Percentiles rank a stretch among this genome's conserved stretches.
Conservation (phyloP, 2,329 filamentous ascomycete genomes). For the Pseudodiploospora longispora region DNA sequence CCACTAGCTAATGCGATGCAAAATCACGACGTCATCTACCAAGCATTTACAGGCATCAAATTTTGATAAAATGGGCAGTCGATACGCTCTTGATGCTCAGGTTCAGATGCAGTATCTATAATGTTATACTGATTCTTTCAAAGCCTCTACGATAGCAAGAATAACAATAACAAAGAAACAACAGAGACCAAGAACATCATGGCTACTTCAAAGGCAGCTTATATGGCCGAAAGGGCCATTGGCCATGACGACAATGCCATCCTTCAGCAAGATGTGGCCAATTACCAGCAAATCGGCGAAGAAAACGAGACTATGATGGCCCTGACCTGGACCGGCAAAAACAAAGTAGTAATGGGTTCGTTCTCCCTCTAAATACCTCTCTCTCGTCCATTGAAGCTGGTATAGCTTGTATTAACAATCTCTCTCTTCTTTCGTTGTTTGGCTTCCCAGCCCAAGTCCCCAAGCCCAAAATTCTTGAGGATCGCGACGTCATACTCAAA, state of each 20-base stretch:
- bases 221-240: constrained; percentile 55
- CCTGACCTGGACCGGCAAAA: constrained; percentile 74
- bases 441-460: constrained; percentile 48
- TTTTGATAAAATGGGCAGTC: no score
- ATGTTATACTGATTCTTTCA: no score
- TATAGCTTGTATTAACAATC: neutral
- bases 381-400: neutral
- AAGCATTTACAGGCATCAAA: no score
- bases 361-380: neutral
- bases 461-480: constrained; percentile 65
- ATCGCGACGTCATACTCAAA: constrained; percentile 70
- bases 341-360: constrained; percentile 59
- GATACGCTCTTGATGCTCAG: no score
- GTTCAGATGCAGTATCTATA: no score
- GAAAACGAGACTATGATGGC: constrained; percentile 65
- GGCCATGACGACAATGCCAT: constrained; percentile 59
- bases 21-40: no score
- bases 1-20: no score
- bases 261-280: constrained; percentile 61
- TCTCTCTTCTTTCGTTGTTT: neutral
- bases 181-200: constrained; percentile 5
- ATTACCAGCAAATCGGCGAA: constrained; percentile 43
- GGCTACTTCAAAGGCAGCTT: constrained; percentile 52
- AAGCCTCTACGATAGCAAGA: no score
- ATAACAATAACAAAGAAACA: no score